Evolutionary conservation across 225 moss, liverwort and hornwort species (phyloP).

Genomic region (Bryum argenteum): DNA sequence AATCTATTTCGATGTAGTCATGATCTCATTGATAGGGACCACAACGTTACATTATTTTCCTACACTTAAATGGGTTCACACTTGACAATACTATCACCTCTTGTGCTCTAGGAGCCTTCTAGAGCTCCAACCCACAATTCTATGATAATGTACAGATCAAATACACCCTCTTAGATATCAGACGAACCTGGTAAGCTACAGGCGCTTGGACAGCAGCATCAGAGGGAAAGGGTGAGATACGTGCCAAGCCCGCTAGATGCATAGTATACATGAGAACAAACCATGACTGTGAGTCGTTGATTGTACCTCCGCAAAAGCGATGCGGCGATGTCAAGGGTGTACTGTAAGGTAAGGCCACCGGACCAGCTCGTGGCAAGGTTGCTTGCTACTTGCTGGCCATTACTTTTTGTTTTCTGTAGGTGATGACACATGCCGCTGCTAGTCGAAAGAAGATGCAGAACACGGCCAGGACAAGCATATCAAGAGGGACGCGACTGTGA

Average conservation of each 20-base stretch:
- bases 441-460: slow-evolving; percentile 52
- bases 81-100: neutral
- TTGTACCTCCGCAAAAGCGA: no score
- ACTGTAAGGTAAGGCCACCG: no score
- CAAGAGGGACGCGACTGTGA: slow-evolving; percentile 33
- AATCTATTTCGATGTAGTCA: neutral
- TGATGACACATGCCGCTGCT: slow-evolving; percentile 14
- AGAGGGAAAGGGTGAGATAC: neutral
- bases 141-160: neutral
- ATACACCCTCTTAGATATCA: neutral
- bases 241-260: neutral
- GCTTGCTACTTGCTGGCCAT: slow-evolving; percentile 11
- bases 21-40: neutral
- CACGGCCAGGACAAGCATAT: slow-evolving; percentile 49
- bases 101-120: neutral
- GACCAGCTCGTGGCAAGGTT: no score
- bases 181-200: neutral
- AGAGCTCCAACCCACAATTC: neutral
- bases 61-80: neutral
- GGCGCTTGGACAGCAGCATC: neutral
- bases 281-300: neutral
- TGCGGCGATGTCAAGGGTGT: no score
- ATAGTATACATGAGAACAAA: slow-evolving; percentile 4
- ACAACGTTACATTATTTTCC: neutral
- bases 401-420: slow-evolving; percentile 11